phyloP scores from a whole-genome alignment of 352 stramenopile species.

The Blastocystis sp. region DNA sequence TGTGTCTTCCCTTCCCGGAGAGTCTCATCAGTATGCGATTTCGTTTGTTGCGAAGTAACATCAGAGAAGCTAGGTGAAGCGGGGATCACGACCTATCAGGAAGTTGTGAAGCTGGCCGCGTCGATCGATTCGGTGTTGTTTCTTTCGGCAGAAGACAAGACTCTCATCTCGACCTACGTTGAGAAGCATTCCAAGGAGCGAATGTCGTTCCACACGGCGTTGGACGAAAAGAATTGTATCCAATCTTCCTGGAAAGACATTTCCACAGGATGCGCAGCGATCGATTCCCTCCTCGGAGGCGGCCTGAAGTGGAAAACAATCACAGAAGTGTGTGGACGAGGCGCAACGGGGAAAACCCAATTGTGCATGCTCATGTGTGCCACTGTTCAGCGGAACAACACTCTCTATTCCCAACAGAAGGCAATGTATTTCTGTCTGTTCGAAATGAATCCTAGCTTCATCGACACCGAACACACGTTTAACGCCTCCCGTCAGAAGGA shows the following conservation, averaged over 20 bases:
- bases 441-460: neutral
- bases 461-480: slow-evolving; percentile 37
- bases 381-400: slow-evolving; percentile 28
- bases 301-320: slow-evolving; percentile 4
- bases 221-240: neutral
- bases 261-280: neutral
- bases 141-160: neutral
- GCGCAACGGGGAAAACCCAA: slow-evolving; percentile 33
- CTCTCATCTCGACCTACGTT: neutral
- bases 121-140: neutral
- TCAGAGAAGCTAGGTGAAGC: neutral
- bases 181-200: neutral
- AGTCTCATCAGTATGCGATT: neutral
- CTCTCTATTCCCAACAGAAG: neutral
- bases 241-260: slow-evolving; percentile 23
- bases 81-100: neutral
- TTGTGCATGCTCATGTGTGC: slow-evolving; percentile 17
- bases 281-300: neutral
- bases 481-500: slow-evolving; percentile 19
- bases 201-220: neutral
- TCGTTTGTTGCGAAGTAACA: neutral
- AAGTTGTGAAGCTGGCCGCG: neutral
- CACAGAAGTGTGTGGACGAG: slow-evolving; percentile 32
- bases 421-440: neutral
- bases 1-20: neutral